Percentiles rank a stretch among this genome's conserved stretches.
Evolutionary conservation across 768 basidiomycete genomes (phyloP).

Genomic region (Suillus lakei): DNA sequence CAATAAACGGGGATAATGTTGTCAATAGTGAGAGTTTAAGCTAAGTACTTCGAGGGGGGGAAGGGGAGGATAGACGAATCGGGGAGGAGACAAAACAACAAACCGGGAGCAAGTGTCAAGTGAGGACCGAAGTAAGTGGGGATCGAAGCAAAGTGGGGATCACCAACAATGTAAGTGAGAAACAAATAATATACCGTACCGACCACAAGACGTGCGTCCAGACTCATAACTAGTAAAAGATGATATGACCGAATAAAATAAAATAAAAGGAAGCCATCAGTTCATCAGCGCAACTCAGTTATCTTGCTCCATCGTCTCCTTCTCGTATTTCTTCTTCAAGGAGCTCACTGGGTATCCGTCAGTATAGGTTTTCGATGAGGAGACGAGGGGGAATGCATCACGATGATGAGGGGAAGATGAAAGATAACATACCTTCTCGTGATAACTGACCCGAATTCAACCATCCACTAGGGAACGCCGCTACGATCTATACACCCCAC

Average conservation of each 20-base stretch:
- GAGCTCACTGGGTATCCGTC: constrained; percentile 63
- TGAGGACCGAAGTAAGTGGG: not conserved
- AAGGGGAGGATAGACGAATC: too few relatives aligned
- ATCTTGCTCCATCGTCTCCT: constrained; percentile 70
- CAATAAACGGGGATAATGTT: not conserved
- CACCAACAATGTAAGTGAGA: not conserved
- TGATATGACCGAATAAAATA: not conserved
- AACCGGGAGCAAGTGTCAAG: not conserved
- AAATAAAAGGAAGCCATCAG: not conserved
- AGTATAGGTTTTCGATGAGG: not conserved
- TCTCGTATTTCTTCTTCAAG: constrained; percentile 83
- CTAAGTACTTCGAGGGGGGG: not conserved
- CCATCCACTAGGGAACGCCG: constrained; percentile 85
- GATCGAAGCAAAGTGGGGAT: not conserved
- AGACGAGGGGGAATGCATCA: not conserved
- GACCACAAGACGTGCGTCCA: not conserved
- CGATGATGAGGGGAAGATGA: too few relatives aligned
- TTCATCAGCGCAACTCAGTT: constrained; percentile 25
- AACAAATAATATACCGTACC: not conserved
- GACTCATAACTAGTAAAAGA: not conserved
- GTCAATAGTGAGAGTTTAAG: not conserved
- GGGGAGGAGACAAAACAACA: not conserved
- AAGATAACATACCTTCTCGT: constrained; percentile 78
- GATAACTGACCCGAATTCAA: constrained; percentile 87
- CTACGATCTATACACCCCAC: constrained; percentile 58